Evolutionary conservation across 139 green algal genomes (phyloP).

Genomic region (Chlorella sp.): DNA sequence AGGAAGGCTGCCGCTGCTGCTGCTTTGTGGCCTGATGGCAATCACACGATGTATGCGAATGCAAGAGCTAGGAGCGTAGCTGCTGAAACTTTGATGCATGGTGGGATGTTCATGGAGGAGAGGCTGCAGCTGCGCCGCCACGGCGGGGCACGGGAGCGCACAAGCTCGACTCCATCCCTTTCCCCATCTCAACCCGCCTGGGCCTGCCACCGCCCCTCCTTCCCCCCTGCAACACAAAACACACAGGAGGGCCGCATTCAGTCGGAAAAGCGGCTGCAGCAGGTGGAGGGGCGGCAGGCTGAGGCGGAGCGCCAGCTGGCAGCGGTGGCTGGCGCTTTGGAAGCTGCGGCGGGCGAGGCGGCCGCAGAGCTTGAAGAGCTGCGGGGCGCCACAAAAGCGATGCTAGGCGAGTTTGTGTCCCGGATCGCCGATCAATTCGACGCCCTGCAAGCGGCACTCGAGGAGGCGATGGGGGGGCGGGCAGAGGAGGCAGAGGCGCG

Average conservation of each 20-base stretch:
- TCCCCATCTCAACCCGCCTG: background rate
- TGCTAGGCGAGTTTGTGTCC: slow-evolving; percentile 25
- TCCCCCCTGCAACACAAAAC: background rate
- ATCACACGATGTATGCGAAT: too few relatives aligned
- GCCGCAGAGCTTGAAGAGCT: slow-evolving; percentile 21
- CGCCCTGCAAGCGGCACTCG: slow-evolving; percentile 40
- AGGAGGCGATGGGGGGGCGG: slow-evolving; percentile 32
- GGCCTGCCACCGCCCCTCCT: background rate
- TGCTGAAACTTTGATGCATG: too few relatives aligned
- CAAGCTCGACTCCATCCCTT: background rate
- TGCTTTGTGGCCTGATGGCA: too few relatives aligned
- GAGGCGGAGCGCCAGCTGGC: slow-evolving; percentile 15
- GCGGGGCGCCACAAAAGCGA: slow-evolving; percentile 18
- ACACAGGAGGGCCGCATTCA: slow-evolving; percentile 26
- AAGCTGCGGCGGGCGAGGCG: slow-evolving; percentile 3
- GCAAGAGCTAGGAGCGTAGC: too few relatives aligned
- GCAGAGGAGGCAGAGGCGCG: slow-evolving; percentile 20
- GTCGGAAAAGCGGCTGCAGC: slow-evolving; percentile 35
- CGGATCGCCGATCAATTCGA: slow-evolving; percentile 58
- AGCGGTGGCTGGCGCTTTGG: background rate
- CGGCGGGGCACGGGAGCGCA: too few relatives aligned
- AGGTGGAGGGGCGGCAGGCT: slow-evolving; percentile 41
- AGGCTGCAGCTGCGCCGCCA: too few relatives aligned
- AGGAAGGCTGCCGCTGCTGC: slow-evolving; percentile 7
- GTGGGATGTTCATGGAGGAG: too few relatives aligned